Percentiles rank a stretch among this genome's conserved stretches.
phyloP scores from a whole-genome alignment of 306 rosid species.

The Lathyrus aphaca region DNA sequence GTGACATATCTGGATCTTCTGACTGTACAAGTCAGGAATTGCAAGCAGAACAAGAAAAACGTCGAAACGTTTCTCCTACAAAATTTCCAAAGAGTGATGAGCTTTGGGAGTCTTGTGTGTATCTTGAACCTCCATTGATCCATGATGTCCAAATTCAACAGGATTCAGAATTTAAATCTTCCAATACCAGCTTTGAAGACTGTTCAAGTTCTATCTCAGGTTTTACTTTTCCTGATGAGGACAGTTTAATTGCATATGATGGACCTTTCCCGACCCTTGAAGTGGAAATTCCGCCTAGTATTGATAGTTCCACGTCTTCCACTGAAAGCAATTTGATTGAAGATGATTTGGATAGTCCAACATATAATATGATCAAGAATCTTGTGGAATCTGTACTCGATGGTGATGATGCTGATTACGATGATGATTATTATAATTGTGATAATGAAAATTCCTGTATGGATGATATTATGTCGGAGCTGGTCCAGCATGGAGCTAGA shows the following conservation, averaged over 20 bases:
- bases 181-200: slow-evolving; percentile 32
- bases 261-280: slow-evolving; percentile 42
- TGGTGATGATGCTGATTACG: slow-evolving; percentile 33
- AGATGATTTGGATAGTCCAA: slow-evolving; percentile 40
- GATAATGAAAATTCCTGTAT: neutral
- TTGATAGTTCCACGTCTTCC: slow-evolving; percentile 41
- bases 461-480: slow-evolving; percentile 20
- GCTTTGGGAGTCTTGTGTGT: neutral
- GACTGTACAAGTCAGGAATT: slow-evolving; percentile 32
- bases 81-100: neutral
- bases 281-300: slow-evolving; percentile 24
- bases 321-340: slow-evolving; percentile 33
- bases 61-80: neutral
- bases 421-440: neutral
- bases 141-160: slow-evolving; percentile 31
- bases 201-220: slow-evolving; percentile 35
- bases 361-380: slow-evolving; percentile 39
- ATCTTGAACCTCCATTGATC: neutral
- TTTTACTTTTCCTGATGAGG: slow-evolving; percentile 61
- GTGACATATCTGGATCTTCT: slow-evolving; percentile 41
- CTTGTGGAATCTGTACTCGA: slow-evolving; percentile 43
- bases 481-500: slow-evolving; percentile 29
- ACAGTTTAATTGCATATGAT: slow-evolving; percentile 58
- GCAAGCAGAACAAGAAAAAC: slow-evolving; percentile 27
- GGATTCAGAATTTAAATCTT: slow-evolving; percentile 37